Conservation (phyloP, 1,284 basidiomycete species). For the Melanopsichium pennsylvanicum region DNA sequence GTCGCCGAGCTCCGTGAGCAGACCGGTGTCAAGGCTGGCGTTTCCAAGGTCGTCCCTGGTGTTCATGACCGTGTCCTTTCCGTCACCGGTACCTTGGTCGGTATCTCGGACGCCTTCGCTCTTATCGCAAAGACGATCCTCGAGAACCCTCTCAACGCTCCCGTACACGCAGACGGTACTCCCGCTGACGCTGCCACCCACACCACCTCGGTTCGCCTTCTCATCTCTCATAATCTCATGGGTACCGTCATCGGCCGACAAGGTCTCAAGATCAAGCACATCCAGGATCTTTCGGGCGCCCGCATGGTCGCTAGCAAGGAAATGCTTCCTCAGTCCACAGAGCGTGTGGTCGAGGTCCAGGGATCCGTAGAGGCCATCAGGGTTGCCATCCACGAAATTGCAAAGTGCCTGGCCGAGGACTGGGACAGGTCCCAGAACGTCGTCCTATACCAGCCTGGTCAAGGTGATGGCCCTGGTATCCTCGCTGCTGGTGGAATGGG, state of each 20-base stretch:
- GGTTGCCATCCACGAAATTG: constrained; percentile 91
- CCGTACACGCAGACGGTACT: constrained; percentile 68
- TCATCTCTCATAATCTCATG: constrained; percentile 66
- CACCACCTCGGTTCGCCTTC: constrained; percentile 83
- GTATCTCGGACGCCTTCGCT: constrained; percentile 92
- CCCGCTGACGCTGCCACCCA: constrained; percentile 74
- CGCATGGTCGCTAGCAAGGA: constrained; percentile 67
- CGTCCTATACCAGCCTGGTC: constrained; percentile 88
- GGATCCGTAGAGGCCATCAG: constrained; percentile 89
- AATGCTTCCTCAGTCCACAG: constrained; percentile 66
- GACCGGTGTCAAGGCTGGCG: constrained; percentile 96
- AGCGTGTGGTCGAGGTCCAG: constrained; percentile 92
- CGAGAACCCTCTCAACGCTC: constrained; percentile 52
- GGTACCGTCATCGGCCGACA: constrained; percentile 66
- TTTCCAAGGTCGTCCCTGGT: constrained; percentile 95
- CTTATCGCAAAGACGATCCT: constrained; percentile 94
- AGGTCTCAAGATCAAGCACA: constrained; percentile 66
- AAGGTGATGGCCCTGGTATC: constrained; percentile 67
- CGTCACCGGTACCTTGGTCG: constrained; percentile 87
- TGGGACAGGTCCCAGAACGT: constrained; percentile 82
- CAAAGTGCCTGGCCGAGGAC: constrained; percentile 92
- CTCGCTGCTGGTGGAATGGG: constrained; percentile 68
- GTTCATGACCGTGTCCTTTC: constrained; percentile 97
- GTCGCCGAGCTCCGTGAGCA: constrained; percentile 93
- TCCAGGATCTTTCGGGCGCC: constrained; percentile 65